phyloP scores from a whole-genome alignment of 2,329 filamentous ascomycete species.

The Parastagonospora nodorum region DNA sequence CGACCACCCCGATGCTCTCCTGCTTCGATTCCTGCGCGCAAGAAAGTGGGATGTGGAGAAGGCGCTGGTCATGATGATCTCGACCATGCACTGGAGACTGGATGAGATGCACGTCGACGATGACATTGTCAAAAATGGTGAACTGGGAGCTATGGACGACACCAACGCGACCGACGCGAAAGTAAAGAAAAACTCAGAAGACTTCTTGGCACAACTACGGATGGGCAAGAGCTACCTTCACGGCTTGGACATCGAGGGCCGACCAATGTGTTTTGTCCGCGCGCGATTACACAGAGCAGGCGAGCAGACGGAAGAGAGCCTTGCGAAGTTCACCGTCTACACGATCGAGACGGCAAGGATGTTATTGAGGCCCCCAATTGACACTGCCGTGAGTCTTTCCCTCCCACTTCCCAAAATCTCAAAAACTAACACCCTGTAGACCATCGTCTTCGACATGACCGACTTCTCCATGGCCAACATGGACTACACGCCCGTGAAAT shows the following conservation, averaged over 20 bases:
- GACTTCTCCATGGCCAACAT: constrained; percentile 94
- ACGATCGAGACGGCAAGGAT: constrained; percentile 93
- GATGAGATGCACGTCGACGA: constrained; percentile 86
- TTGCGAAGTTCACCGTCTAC: constrained; percentile 92
- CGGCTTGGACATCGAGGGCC: constrained; percentile 79
- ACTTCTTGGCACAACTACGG: constrained; percentile 82
- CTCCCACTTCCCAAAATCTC: background rate
- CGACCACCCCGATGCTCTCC: constrained; percentile 86
- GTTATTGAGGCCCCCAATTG: constrained; percentile 76
- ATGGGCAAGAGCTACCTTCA: constrained; percentile 95
- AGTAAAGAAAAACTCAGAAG: constrained; percentile 70
- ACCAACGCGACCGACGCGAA: constrained; percentile 62
- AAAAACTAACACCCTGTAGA: constrained; percentile 57
- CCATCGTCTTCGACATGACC: constrained; percentile 94
- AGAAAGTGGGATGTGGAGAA: constrained; percentile 85
- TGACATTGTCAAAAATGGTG: constrained; percentile 66
- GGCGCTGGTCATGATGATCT: constrained; percentile 90
- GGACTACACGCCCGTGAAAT: constrained; percentile 97
- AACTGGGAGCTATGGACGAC: constrained; percentile 61
- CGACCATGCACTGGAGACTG: constrained; percentile 89
- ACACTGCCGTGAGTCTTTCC: constrained; percentile 77
- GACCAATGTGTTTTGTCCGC: constrained; percentile 85
- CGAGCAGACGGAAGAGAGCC: constrained; percentile 78
- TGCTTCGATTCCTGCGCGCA: constrained; percentile 56
- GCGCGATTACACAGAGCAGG: constrained; percentile 80